Base-by-base conservation (phyloP, 2,329 filamentous ascomycete species). In the Pseudogymnoascus sp. region DNA sequence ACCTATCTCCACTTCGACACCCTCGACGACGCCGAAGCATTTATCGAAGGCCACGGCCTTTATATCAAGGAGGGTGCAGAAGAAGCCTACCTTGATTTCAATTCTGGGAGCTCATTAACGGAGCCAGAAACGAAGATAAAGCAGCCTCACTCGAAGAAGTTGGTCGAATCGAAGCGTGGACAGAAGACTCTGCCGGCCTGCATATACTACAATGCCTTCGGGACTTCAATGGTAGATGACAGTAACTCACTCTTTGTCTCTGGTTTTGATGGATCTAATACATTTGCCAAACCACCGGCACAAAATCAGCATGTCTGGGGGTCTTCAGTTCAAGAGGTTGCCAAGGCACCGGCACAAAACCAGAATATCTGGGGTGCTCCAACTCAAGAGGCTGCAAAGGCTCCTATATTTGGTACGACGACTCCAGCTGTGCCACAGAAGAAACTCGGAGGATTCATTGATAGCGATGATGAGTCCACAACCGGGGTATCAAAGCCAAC, bases 1-100 rank as follows among this genome's bases (percentile, higher is more conserved):
- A 75, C 74, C 7, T 81, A 83, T 65, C 76, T 88, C n/a, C 78
- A 80, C 14, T 92, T 91, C 67, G 89, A 91, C 66, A 84, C 82
- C 0, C 81, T 87, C 63, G 75, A 82, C 33, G 85, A 91, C 64
- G 87, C 89, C 7, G 78, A 88, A 14, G 78, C 81, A 0, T 87
- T 91, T 72, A 85, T 84, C 0, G 80, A 83, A 67, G 74, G 80
- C n/a, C 82, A 86, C 64, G 79, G 78, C 7, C 75, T 87, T 31
- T 74, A 78, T 21, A 86, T 87, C 61, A 74, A 79, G 65, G 74
- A 68, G 67, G 80, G 67, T 63, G 74, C 65, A 68, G 73, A 65
- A 63, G 74, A 65, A 68, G 73, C 70, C 10, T 71, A 69, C 53
- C 65, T 74, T 29, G 72, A 70, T 37, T 70, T 74, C 56, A 69